Percentiles rank a stretch among this genome's conserved stretches.
These are phyloP conservation scores for Letharia lupina DNA, from an alignment of 495 filamentous ascomycete species.

Conservation along the genomic window DNA sequence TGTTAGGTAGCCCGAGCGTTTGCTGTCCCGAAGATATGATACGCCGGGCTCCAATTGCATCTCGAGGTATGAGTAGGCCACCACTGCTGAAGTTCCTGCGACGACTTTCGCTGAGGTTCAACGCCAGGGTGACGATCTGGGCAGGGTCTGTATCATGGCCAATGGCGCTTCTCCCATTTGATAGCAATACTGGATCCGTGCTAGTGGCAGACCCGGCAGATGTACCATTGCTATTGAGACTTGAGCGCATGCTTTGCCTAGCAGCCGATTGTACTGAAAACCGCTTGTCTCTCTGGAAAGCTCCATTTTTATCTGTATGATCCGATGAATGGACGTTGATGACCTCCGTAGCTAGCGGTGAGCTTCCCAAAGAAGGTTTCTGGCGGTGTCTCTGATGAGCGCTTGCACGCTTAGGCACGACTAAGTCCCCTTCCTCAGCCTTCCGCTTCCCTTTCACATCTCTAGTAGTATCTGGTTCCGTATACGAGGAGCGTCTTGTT, in stretches of 20 bases:
- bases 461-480: slow-evolving; percentile 6
- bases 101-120: slow-evolving; percentile 80
- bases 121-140: slow-evolving; percentile 82
- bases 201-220: slow-evolving; percentile 2
- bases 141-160: slow-evolving; percentile 63
- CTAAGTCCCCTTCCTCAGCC: slow-evolving; percentile 14
- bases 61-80: slow-evolving; percentile 26
- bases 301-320: neutral
- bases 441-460: slow-evolving; percentile 23
- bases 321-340: slow-evolving; percentile 15
- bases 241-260: slow-evolving; percentile 9
- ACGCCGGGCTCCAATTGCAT: slow-evolving; percentile 35
- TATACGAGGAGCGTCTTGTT: slow-evolving; percentile 22
- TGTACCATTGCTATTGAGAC: slow-evolving; percentile 11
- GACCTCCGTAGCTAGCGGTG: slow-evolving; percentile 26
- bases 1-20: slow-evolving; percentile 5
- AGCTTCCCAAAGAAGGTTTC: slow-evolving; percentile 20
- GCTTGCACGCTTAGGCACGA: slow-evolving; percentile 16
- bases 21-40: slow-evolving; percentile 17
- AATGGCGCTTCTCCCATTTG: slow-evolving; percentile 15
- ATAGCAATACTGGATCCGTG: neutral
- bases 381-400: slow-evolving; percentile 14
- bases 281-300: neutral
- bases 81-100: slow-evolving; percentile 42
- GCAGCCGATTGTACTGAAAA: slow-evolving; percentile 9